These are phyloP conservation scores for Aspergillus alliaceus DNA, from an alignment of 2,329 filamentous ascomycete genomes.

Conservation along the genomic window DNA sequence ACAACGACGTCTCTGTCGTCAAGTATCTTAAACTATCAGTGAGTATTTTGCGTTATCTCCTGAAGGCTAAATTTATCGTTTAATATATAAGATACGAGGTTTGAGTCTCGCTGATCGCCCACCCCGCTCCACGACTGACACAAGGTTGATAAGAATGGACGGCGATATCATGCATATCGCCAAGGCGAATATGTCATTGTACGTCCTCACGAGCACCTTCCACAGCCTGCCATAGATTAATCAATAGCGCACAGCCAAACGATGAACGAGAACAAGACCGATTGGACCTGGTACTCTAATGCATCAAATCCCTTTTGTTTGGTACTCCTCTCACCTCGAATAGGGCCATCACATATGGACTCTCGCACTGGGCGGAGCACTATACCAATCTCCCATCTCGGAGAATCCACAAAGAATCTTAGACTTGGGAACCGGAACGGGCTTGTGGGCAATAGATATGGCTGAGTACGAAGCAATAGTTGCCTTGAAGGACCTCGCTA, in stretches of 20 bases:
- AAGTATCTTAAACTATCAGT: slow-evolving; percentile 21
- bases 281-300: slow-evolving; percentile 26
- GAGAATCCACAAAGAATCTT: slow-evolving; percentile 25
- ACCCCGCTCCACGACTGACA: neutral
- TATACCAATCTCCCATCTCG: slow-evolving; percentile 31
- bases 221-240: neutral
- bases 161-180: slow-evolving; percentile 25
- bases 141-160: slow-evolving; percentile 20
- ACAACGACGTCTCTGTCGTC: slow-evolving; percentile 17
- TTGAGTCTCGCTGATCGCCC: neutral
- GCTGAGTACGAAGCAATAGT: slow-evolving; percentile 21
- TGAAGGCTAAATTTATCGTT: neutral
- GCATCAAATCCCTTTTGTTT: neutral
- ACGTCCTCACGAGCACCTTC: neutral
- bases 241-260: slow-evolving; percentile 25
- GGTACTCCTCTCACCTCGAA: neutral
- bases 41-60: neutral
- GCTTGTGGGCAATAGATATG: slow-evolving; percentile 42
- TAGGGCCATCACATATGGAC: slow-evolving; percentile 32
- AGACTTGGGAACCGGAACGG: slow-evolving; percentile 43
- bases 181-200: slow-evolving; percentile 25
- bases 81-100: slow-evolving; percentile 11
- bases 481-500: neutral
- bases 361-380: slow-evolving; percentile 29
- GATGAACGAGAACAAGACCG: slow-evolving; percentile 38